Conservation (phyloP, 768 basidiomycete species). For the Boletus vinaceobasis region DNA sequence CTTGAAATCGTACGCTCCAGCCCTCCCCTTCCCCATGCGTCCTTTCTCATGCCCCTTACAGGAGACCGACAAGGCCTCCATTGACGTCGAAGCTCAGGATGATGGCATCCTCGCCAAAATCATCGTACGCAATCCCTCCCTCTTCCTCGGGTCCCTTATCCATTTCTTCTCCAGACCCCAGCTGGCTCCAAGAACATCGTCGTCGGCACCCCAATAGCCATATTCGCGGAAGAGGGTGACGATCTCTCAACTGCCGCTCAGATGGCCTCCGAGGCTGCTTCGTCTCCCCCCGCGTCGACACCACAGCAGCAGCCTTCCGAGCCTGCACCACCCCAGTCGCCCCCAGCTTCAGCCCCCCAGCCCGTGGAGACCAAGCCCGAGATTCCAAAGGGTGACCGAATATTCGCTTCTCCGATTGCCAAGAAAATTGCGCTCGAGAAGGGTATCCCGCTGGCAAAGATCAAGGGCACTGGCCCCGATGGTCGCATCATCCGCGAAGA, state of each 20-base stretch:
- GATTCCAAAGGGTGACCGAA: constrained; percentile 66
- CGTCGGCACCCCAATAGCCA: constrained; percentile 88
- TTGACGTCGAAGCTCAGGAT: constrained; percentile 98
- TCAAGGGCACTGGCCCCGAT: constrained; percentile 92
- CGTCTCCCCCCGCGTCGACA: constrained; percentile 34
- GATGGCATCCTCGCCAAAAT: constrained; percentile 97
- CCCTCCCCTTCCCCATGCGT: not conserved
- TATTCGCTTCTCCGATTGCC: constrained; percentile 94
- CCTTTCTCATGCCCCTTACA: constrained; percentile 30
- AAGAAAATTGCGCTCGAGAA: constrained; percentile 96
- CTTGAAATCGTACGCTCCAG: constrained; percentile 79
- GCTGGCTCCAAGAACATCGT: constrained; percentile 86
- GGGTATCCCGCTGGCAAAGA: constrained; percentile 83
- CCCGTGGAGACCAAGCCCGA: constrained; percentile 49
- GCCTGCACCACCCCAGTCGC: constrained; percentile 38
- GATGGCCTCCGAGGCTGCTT: constrained; percentile 60
- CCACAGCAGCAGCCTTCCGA: constrained; percentile 40
- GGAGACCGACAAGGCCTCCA: constrained; percentile 99
- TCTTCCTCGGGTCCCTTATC: not conserved
- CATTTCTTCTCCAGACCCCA: constrained; percentile 45
- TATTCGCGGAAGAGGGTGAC: constrained; percentile 93
- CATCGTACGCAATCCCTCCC: constrained; percentile 55
- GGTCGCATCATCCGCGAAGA: constrained; percentile 95
- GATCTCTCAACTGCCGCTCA: constrained; percentile 81
- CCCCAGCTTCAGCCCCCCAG: constrained; percentile 33